Evolutionary conservation across 2,329 filamentous ascomycete genomes (phyloP), one percentile per base, ranked within the genome.

Genomic region (Verticillium isaacii): DNA sequence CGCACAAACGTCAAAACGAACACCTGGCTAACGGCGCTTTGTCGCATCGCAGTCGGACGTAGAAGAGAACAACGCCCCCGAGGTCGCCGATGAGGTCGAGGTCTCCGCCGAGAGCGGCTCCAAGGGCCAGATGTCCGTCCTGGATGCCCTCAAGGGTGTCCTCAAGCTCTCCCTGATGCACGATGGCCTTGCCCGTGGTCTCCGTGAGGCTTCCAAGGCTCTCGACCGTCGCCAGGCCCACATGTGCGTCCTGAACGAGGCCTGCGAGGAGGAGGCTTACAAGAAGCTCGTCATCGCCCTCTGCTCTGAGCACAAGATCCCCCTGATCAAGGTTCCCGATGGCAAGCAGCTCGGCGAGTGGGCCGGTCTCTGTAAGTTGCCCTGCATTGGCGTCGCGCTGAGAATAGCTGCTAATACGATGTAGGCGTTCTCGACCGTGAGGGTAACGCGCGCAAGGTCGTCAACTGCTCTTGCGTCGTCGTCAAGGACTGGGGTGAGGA

Each of bases 401-500:
- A 5, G 17, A 14, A n/a, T 8, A 2, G 7, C 14, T 23, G 56
- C 32, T 52, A 19, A 41, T 19, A 78, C 66, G 55, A 17, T 55
- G 58, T 61, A 97, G 94, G 94, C 85, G 93, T 97, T 73, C 89
- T 99, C 75, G 95, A 99, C 86, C 94, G 95, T 78, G 95, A 99
- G 85, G 95, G 95, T 75, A 99, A 99, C 83, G 93, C 95, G 76
- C 92, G 95, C 83, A 99, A 99, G 90, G 94, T 99, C 72, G 95
- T 99, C 85, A 99, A 99, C 91, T 99, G 95, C 93, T 98, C 94
- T 77, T 98, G 95, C 87, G 95, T 99, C 75, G 95, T 99, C 67
- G 95, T 99, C 77, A 94, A 95, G 86, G 93, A 99, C 83, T 99
- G 95, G 95, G 95, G 95, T 88, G 95, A 98, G 89, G 95, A 99